phyloP scores from a whole-genome alignment of 2,329 filamentous ascomycete species.

The Onygena corvina region DNA sequence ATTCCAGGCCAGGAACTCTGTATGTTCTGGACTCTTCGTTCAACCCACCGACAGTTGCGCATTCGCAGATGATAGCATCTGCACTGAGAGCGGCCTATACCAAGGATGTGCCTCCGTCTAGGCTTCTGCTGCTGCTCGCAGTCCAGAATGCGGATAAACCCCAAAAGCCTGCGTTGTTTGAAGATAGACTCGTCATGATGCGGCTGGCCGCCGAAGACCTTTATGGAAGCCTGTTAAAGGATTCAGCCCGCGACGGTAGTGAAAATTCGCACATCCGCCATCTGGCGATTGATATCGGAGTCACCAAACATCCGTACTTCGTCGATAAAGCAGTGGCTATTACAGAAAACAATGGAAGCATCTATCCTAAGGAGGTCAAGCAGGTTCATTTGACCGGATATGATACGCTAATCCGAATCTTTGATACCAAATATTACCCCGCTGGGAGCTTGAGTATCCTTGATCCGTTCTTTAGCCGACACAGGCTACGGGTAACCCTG shows the following conservation, averaged over 20 bases:
- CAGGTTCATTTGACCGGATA: slow-evolving; percentile 40
- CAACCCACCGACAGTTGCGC: slow-evolving; percentile 52
- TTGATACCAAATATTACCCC: slow-evolving; percentile 40
- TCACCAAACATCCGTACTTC: slow-evolving; percentile 40
- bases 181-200: slow-evolving; percentile 41
- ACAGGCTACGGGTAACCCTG: slow-evolving; percentile 35
- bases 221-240: slow-evolving; percentile 9
- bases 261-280: background rate
- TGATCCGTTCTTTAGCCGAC: slow-evolving; percentile 31
- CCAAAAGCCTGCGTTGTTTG: slow-evolving; percentile 37
- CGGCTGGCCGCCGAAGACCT: slow-evolving; percentile 36
- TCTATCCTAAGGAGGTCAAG: slow-evolving; percentile 28
- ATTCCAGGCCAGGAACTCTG: slow-evolving; percentile 26
- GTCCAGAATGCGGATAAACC: slow-evolving; percentile 56
- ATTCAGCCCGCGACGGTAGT: background rate
- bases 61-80: slow-evolving; percentile 44
- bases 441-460: slow-evolving; percentile 33
- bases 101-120: slow-evolving; percentile 20
- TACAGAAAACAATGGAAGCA: slow-evolving; percentile 21
- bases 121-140: slow-evolving; percentile 49
- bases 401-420: slow-evolving; percentile 39
- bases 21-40: slow-evolving; percentile 56
- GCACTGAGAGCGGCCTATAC: slow-evolving; percentile 34
- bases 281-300: slow-evolving; percentile 33
- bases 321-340: slow-evolving; percentile 38